These are phyloP conservation scores for Tylopilus plumbeoviolaceoides DNA, from an alignment of 768 basidiomycete species.

Conservation along the genomic window DNA sequence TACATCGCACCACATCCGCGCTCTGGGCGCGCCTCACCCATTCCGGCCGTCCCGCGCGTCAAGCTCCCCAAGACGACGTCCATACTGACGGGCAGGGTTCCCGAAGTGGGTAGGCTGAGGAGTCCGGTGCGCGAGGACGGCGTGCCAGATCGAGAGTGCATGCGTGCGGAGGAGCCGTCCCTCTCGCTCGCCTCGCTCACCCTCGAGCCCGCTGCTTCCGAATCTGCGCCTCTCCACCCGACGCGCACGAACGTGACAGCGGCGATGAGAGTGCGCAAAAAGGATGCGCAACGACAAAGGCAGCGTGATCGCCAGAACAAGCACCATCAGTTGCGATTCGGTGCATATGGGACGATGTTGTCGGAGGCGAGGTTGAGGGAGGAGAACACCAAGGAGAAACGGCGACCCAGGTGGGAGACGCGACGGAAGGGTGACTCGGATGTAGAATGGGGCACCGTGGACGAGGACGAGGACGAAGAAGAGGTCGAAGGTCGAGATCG, in stretches of 20 bases:
- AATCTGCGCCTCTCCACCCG: conserved; percentile 12
- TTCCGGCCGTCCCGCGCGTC: conserved; percentile 10
- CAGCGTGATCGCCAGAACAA: conserved; percentile 22
- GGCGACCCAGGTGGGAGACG: conserved; percentile 42
- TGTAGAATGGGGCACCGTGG: conserved; percentile 58
- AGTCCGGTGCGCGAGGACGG: conserved; percentile 9
- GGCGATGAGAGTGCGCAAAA: conserved; percentile 21
- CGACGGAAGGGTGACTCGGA: conserved; percentile 63
- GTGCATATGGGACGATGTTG: conserved; percentile 50
- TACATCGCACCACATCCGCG: conserved; percentile 76
- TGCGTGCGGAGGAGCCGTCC: conserved; percentile 3
- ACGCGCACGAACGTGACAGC: conserved; percentile 23
- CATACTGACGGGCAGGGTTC: conserved; percentile 20
- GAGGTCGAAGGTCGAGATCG: conserved; percentile 1
- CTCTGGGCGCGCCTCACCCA: conserved; percentile 12
- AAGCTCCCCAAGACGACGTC: conserved; percentile 19
- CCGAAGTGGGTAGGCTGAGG: not conserved
- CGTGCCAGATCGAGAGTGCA: not conserved
- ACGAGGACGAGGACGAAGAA: conserved; percentile 31
- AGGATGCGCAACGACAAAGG: conserved; percentile 6
- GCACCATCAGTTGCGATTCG: conserved; percentile 32
- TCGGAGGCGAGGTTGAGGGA: conserved; percentile 49
- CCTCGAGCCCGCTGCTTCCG: conserved; percentile 9
- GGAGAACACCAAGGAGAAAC: conserved; percentile 26
- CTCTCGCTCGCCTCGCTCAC: conserved; percentile 28